Base-by-base conservation (phyloP, 1,284 basidiomycete genomes). In the Grifola frondosa region DNA sequence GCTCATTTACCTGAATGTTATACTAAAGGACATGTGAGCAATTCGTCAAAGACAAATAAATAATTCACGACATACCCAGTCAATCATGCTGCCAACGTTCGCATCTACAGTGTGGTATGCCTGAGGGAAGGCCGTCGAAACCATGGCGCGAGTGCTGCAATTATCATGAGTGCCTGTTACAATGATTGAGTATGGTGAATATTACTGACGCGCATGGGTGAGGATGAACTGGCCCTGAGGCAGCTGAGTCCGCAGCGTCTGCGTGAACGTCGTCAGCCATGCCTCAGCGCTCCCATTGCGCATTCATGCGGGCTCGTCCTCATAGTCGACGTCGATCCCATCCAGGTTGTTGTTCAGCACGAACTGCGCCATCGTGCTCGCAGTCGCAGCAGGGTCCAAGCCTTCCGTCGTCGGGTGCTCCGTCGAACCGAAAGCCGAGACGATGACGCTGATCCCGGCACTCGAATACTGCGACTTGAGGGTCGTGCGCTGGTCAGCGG, bases 281-380 rank as follows among this genome's bases (percentile, higher is more conserved):
- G 62, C 36, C 61, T 70, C 68, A 28, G 69, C 68, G 4, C 49
- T 45, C 23, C 69, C 66, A 38, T 56, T 50, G 10, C 63, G 62
- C 19, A 53, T 53, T 47, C 73, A 58, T 54, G 77, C 64, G 7
- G 73, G 69, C 34, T 57, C 59, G 46, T 78, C 76, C 59, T 80
- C 77, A 40, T 74, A 80, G 58, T 81, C 77, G 31, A 81, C 67
- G 40, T 80, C 78, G 30, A 81, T 62, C 25, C 78, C 80, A 49
- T 81, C 72, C n/a, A 82, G 57, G 16, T 68, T 63, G 20, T 33
- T 37, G 30, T 24, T 42, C 17, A 48, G 49, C 15, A 48, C 43
- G 48, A 73, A 74, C 35, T 73, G 42, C 40, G 73, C 73, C 62
- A 79, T 66, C 4, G 59, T 67, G 46, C 72, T 65, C 0, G 78